Evolutionary conservation across 2,329 filamentous ascomycete species (phyloP), one percentile per base, ranked within the genome.

Genomic region (Calonectria ilicicola): DNA sequence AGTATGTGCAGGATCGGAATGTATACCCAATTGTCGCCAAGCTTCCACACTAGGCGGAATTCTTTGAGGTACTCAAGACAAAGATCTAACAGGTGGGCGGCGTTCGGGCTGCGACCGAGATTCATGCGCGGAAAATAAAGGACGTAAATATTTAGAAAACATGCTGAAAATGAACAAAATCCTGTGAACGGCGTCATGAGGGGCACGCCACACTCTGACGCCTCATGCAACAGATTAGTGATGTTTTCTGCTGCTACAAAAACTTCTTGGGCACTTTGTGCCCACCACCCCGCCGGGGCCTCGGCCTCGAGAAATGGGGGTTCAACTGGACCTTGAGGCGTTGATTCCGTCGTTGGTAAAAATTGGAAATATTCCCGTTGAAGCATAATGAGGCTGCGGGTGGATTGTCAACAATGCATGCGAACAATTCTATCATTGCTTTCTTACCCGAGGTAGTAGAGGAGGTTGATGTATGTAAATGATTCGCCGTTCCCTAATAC

Each of bases 321-420:
- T 63, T 86, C 84, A 3, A 84, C 76, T 0, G 84, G 84, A 0
- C 84, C 84, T 5, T 75, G 64, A 0, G 84, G 85, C 8, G 76
- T 75, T 2, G 80, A 78, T 32, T 81, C 78, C 2, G 78, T 70
- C 0, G 80, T 82, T 1, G 85, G 85, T 1, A 86, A 72, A 58
- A 86, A 86, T 1, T 84, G 85, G 1, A 85, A 81, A 46, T 85
- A 86, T 66, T 86, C 85, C 9, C 85, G 78, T 32, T 83, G 80
- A 1, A 86, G 80, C 78, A 86, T 84, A 5, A 86, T 67, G 0
- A 82, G 79, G 67, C 85, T 86, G 42, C 15, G 6, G 23, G n/a
- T 27, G 2, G 10, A 8, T 10, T 2, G 23, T 63, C 5, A 56
- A 35, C n/a, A 19, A 23, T 29, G 17, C 23, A 40, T 12, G 6